Base-by-base conservation (phyloP, 2,329 filamentous ascomycete species). In the Ceratocystis diversiconidia region DNA sequence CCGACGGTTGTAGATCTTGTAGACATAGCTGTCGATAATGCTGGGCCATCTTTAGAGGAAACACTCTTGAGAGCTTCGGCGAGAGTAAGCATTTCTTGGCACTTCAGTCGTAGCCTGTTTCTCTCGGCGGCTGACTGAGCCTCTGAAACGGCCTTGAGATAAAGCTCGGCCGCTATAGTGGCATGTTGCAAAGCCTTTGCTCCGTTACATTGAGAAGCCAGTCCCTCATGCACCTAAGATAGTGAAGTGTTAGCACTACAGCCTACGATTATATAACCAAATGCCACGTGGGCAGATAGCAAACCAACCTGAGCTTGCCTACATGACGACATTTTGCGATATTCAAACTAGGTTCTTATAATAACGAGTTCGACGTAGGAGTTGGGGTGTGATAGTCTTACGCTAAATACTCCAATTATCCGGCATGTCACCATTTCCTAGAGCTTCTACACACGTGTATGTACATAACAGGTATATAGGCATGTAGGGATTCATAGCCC, bases 141-240 rank as follows among this genome's bases (percentile, higher is more conserved):
- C 67, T 88, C 77, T 67, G 79, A 79, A 64, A 89, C 78, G 1
- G 89, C 89, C 71, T 84, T 83, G 85, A 96, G 89, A 70, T 94
- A 92, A 62, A 88, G 78, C 73, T 96, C 90, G 25, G 86, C 88
- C 3, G 88, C 89, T 69, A 81, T 78, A 72, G 96, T 90, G 62
- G 90, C 86, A 73, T 89, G 82, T 63, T 85, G 78, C 65, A 96
- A 79, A 55, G 90, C 90, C 70, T 85, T 84, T 66, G 73, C 71
- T 68, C 75, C 75, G 59, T 67, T 73, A 62, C 74, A 74, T 67
- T 69, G 72, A 68, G 70, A 69, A 62, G 75, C 69, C 59, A 76
- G 70, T 71, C 72, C 71, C 71, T 78, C 76, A 68, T 75, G 74
- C 68, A 72, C 73, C 76, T 78, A 52, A 15, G 32, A 12, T 17